These are phyloP conservation scores for Aspergillus terreus DNA, from an alignment of 2,329 filamentous ascomycete species.

Conservation along the genomic window DNA sequence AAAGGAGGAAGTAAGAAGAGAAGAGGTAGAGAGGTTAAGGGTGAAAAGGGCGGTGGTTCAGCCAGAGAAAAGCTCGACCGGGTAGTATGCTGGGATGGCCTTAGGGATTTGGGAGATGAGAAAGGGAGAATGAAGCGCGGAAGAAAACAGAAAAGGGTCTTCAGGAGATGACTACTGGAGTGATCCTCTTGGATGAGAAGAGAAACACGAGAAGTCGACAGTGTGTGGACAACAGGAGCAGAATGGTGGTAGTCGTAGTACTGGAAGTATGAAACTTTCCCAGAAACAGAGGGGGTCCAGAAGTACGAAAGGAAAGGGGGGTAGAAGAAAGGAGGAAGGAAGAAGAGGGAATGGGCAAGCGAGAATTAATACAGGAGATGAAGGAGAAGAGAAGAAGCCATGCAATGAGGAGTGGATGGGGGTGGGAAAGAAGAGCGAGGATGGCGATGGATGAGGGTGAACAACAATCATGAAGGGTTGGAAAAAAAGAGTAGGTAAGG, in stretches of 20 bases:
- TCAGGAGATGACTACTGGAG: neutral
- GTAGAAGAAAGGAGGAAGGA: slow-evolving; percentile 9
- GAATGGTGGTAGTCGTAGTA: slow-evolving; percentile 12
- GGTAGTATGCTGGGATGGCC: neutral
- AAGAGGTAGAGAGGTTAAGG: neutral
- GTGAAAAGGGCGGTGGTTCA: neutral
- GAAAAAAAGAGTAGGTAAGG: neutral
- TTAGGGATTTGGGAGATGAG: slow-evolving; percentile 1
- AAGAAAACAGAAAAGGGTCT: neutral
- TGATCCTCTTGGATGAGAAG: neutral
- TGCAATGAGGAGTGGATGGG: slow-evolving; percentile 1
- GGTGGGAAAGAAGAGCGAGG: slow-evolving; percentile 1
- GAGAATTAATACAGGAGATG: neutral
- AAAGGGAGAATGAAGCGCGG: slow-evolving; percentile 1
- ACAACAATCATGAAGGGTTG: neutral
- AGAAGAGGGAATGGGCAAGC: neutral
- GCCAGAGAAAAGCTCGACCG: neutral
- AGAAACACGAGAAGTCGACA: neutral
- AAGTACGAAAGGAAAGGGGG: slow-evolving; percentile 3
- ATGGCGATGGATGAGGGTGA: neutral
- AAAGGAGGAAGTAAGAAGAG: neutral
- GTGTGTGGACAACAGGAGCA: slow-evolving; percentile 1
- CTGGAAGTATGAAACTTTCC: slow-evolving; percentile 11
- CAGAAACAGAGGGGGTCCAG: slow-evolving; percentile 6
- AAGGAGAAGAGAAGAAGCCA: too few relatives aligned